phyloP scores from a whole-genome alignment of 768 basidiomycete species.

The Boletus reticulatus region DNA sequence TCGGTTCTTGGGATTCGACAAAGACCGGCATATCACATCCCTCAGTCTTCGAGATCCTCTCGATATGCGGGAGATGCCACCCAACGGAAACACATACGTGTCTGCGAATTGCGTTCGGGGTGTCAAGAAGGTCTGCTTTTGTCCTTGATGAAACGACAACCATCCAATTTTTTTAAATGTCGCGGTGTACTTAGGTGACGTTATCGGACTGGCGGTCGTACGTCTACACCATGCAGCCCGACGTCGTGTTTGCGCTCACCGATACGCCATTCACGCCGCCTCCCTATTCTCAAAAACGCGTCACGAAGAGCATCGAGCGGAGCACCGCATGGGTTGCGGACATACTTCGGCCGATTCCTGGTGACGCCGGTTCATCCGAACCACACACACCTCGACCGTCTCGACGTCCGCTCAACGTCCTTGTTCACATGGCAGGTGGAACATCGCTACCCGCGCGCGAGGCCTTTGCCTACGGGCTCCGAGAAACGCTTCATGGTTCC shows the following conservation, averaged over 20 bases:
- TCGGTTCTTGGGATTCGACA: constrained; percentile 56
- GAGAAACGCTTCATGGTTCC: constrained; percentile 53
- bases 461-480: constrained; percentile 58
- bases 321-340: constrained; percentile 61
- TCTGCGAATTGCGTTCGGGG: constrained; percentile 63
- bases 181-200: constrained; percentile 44
- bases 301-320: constrained; percentile 73
- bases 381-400: neutral
- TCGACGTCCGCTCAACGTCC: constrained; percentile 41
- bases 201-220: constrained; percentile 56
- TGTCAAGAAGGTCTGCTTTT: constrained; percentile 57
- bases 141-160: neutral
- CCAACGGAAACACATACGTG: constrained; percentile 61
- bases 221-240: constrained; percentile 54
- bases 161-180: neutral
- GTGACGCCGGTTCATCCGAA: neutral
- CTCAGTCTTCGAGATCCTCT: constrained; percentile 65
- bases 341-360: constrained; percentile 40
- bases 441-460: constrained; percentile 53
- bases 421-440: constrained; percentile 72
- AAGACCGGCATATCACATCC: constrained; percentile 48
- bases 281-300: constrained; percentile 74
- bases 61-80: constrained; percentile 65
- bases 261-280: constrained; percentile 66
- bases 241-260: constrained; percentile 67